Conservation (phyloP, 495 filamentous ascomycete genomes). For the Polyplosphaeria fusca region DNA sequence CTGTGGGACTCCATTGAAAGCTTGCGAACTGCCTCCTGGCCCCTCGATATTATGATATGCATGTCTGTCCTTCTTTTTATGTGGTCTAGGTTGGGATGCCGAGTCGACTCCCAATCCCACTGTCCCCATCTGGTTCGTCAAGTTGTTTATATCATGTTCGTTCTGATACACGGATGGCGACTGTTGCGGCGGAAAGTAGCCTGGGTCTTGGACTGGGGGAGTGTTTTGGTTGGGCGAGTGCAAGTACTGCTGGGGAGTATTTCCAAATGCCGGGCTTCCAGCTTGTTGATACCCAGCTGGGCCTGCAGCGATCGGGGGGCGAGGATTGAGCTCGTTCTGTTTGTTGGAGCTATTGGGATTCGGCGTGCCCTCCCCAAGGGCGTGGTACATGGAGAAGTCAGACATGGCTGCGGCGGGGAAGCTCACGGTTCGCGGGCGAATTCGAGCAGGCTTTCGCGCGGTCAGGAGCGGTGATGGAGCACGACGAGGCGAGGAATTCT, state of each 20-base stretch:
- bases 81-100: slow-evolving; percentile 51
- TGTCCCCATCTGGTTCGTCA: slow-evolving; percentile 84
- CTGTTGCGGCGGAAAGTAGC: slow-evolving; percentile 32
- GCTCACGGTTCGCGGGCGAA: slow-evolving; percentile 5
- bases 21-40: slow-evolving; percentile 59
- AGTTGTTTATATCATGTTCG: slow-evolving; percentile 51
- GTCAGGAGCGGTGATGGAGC: no score
- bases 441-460: no score
- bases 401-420: slow-evolving; percentile 53
- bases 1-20: slow-evolving; percentile 63
- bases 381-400: slow-evolving; percentile 74
- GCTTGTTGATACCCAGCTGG: slow-evolving; percentile 61
- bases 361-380: slow-evolving; percentile 63
- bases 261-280: slow-evolving; percentile 48
- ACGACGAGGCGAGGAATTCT: no score
- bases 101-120: slow-evolving; percentile 66
- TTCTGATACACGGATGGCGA: slow-evolving; percentile 12
- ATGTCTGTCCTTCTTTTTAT: slow-evolving; percentile 92
- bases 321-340: slow-evolving; percentile 57
- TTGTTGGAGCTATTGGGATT: slow-evolving; percentile 53
- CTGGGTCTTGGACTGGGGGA: slow-evolving; percentile 33
- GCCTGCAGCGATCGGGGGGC: slow-evolving; percentile 48
- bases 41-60: slow-evolving; percentile 86
- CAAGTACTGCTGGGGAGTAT: slow-evolving; percentile 43
- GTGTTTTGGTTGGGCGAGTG: slow-evolving; percentile 38